phyloP scores from a whole-genome alignment of 108 stramenopile species.

The Nannochloropsis salina region DNA sequence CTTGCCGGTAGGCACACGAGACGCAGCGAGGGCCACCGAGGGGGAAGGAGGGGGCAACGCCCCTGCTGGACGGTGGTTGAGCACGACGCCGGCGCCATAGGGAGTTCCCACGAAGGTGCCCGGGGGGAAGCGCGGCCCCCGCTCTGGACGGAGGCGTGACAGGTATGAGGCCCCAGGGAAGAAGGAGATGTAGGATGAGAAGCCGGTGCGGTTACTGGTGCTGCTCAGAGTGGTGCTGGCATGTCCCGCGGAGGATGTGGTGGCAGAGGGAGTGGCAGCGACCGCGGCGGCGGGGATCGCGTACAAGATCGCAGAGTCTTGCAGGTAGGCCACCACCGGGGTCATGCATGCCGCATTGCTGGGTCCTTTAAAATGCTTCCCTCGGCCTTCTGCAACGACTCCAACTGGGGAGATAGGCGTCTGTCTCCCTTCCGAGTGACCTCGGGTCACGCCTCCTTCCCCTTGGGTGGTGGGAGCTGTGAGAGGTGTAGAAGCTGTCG shows the following conservation, averaged over 20 bases:
- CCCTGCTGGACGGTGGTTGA: not conserved
- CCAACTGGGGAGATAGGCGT: no score
- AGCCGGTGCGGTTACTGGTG: not conserved
- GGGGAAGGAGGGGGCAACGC: not conserved
- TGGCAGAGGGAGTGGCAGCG: not conserved
- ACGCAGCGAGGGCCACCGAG: not conserved
- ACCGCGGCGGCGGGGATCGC: not conserved
- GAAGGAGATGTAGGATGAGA: conserved; percentile 20
- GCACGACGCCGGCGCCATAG: not conserved
- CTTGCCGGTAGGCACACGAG: not conserved
- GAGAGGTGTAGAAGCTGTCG: not conserved
- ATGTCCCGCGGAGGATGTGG: not conserved
- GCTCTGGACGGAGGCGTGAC: not conserved
- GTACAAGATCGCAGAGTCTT: not conserved
- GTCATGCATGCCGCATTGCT: not conserved
- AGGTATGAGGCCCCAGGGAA: not conserved
- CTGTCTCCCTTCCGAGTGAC: no score
- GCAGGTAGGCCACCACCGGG: not conserved
- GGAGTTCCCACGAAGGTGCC: not conserved
- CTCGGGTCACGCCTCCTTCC: not conserved
- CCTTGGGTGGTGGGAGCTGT: not conserved
- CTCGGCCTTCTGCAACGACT: no score
- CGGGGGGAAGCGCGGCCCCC: conserved; percentile 1
- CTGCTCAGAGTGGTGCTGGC: not conserved
- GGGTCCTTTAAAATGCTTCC: not conserved